phyloP scores from a whole-genome alignment of 306 rosid species.

The Macrotyloma uniflorum region DNA sequence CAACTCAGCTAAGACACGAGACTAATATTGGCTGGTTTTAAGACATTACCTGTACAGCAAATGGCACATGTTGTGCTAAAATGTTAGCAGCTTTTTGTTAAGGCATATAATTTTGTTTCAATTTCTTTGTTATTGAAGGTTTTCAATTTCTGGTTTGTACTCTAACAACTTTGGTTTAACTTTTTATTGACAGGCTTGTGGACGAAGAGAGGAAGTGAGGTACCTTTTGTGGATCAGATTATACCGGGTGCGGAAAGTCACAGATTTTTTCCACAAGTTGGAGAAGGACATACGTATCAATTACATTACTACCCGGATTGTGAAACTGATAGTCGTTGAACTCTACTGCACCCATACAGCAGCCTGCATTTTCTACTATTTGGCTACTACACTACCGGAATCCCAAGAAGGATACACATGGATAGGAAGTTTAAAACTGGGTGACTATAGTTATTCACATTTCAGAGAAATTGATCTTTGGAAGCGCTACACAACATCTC shows the following conservation, averaged over 20 bases:
- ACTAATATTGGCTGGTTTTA: constrained; percentile 23
- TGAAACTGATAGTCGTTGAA: constrained; percentile 85
- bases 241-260: constrained; percentile 71
- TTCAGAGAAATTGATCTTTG: constrained; percentile 92
- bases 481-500: constrained; percentile 86
- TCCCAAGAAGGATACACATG: constrained; percentile 91
- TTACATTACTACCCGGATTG: constrained; percentile 75
- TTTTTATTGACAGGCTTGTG: constrained; percentile 64
- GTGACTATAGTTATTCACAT: constrained; percentile 71
- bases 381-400: constrained; percentile 91
- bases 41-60: background rate
- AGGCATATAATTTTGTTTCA: constrained; percentile 19
- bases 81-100: constrained; percentile 17
- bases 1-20: constrained; percentile 2
- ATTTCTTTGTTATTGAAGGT: constrained; percentile 16
- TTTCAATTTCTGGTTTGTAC: constrained; percentile 24
- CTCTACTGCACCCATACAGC: constrained; percentile 98
- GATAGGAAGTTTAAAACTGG: constrained; percentile 92
- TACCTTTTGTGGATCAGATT: constrained; percentile 89
- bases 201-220: constrained; percentile 79
- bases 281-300: constrained; percentile 95
- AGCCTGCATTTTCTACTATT: constrained; percentile 94
- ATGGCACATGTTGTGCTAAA: background rate
- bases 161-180: constrained; percentile 21
- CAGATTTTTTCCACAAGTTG: constrained; percentile 53